A percentile compares a stretch with the other conserved stretches of the same genome.
Conservation (phyloP, 805 yeast genomes). For the Metschnikowia aberdeeniae region DNA sequence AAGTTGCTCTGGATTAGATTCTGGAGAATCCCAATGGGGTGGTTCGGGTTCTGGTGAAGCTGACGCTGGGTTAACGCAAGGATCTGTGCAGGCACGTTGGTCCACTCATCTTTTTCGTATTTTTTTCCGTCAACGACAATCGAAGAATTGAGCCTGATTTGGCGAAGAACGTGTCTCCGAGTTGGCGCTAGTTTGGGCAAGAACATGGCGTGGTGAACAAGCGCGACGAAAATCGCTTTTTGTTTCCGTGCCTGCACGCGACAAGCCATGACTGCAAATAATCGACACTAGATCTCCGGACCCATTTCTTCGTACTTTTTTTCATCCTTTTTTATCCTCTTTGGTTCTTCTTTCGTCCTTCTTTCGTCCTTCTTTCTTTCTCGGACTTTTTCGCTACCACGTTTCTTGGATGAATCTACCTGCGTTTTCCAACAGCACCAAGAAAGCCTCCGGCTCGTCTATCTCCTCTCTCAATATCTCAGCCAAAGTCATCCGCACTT, state of each 20-base stretch:
- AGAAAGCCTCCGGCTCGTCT: slow-evolving; percentile 44
- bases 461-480: slow-evolving; percentile 51
- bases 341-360: background rate
- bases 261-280: too few species aligned
- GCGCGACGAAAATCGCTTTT: background rate
- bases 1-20: slow-evolving; percentile 68
- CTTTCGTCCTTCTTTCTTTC: background rate
- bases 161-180: background rate
- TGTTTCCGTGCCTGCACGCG: background rate
- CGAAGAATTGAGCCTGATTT: slow-evolving; percentile 20
- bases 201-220: background rate
- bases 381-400: slow-evolving; percentile 48
- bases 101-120: slow-evolving; percentile 69
- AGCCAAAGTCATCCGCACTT: slow-evolving; percentile 74
- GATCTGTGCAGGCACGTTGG: slow-evolving; percentile 80
- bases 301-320: too few species aligned
- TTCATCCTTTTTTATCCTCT: background rate
- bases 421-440: slow-evolving; percentile 55
- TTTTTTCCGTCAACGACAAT: slow-evolving; percentile 41
- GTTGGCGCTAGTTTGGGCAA: slow-evolving; percentile 1
- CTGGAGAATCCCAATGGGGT: slow-evolving; percentile 87
- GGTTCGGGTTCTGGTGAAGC: slow-evolving; percentile 67
- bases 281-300: background rate
- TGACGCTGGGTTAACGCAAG: slow-evolving; percentile 63
- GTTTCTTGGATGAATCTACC: slow-evolving; percentile 83